These are phyloP conservation scores for Colletotrichum acutatum DNA, from an alignment of 2,329 filamentous ascomycete species.

Conservation along the genomic window DNA sequence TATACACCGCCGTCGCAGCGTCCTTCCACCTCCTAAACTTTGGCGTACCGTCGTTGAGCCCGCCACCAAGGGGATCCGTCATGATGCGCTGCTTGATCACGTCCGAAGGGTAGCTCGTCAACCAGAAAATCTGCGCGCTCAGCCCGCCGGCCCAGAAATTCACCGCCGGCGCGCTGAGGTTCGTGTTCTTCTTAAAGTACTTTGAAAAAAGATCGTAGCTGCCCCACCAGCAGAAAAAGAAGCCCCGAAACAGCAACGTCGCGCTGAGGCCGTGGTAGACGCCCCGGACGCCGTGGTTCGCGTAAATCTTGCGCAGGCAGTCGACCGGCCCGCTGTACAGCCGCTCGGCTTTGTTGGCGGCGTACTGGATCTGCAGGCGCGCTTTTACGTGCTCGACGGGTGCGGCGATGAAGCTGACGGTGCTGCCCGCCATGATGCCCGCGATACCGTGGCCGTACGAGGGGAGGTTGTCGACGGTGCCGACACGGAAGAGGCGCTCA, in stretches of 20 bases:
- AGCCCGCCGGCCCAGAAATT: constrained; percentile 98
- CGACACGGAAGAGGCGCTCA: constrained; percentile 77
- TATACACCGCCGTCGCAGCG: constrained; percentile 81
- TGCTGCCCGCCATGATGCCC: constrained; percentile 86
- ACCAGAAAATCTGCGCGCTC: constrained; percentile 94
- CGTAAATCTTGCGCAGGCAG: constrained; percentile 77
- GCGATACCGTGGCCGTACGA: constrained; percentile 87
- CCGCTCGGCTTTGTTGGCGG: constrained; percentile 78
- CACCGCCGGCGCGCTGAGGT: constrained; percentile 79
- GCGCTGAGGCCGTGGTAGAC: constrained; percentile 88
- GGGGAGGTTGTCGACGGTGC: constrained; percentile 63
- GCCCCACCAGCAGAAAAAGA: constrained; percentile 99
- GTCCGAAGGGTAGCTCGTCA: constrained; percentile 90
- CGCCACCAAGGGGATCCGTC: constrained; percentile 88
- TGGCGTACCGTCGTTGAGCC: constrained; percentile 72
- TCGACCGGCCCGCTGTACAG: constrained; percentile 90
- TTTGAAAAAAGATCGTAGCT: constrained; percentile 88
- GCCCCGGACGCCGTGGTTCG: constrained; percentile 79
- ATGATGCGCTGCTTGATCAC: constrained; percentile 97
- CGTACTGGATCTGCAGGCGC: constrained; percentile 93
- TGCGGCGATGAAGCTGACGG: constrained; percentile 91
- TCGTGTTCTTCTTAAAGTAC: constrained; percentile 73
- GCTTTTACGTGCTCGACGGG: constrained; percentile 97
- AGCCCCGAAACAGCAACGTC: constrained; percentile 88
- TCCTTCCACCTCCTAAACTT: constrained; percentile 82